Conservation (phyloP, 208 protist species). For the Leishmania aethiopica region DNA sequence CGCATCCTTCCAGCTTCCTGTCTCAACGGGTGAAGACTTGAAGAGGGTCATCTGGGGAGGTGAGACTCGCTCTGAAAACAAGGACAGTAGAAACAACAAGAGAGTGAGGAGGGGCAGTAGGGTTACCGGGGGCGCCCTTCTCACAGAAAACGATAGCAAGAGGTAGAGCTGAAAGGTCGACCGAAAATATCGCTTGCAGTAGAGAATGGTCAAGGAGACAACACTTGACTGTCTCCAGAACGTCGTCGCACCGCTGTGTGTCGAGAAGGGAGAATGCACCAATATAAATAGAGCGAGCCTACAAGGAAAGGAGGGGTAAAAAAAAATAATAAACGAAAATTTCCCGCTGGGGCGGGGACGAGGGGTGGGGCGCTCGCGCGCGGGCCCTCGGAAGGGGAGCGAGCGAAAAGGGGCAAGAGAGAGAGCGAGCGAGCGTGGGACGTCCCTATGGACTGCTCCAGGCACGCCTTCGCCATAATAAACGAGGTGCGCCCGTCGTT, state of each 20-base stretch:
- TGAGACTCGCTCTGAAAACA: background rate
- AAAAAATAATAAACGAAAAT: too few species aligned
- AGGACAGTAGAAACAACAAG: background rate
- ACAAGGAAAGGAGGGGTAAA: too few species aligned
- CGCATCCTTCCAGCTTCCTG: background rate
- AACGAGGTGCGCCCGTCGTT: background rate
- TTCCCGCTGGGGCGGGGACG: too few species aligned
- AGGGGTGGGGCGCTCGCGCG: too few species aligned
- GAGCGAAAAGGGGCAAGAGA: background rate
- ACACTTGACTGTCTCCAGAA: background rate
- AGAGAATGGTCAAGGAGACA: background rate
- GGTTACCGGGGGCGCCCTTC: background rate
- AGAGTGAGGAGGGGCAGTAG: background rate
- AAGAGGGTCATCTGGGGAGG: background rate
- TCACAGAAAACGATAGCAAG: too few species aligned
- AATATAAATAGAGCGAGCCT: too few species aligned
- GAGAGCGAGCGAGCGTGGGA: background rate
- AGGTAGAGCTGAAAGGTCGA: background rate
- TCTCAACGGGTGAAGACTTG: background rate
- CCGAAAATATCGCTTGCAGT: too few species aligned
- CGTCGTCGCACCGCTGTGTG: too few species aligned
- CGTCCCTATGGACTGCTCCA: background rate
- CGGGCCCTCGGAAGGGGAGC: background rate
- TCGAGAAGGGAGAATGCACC: too few species aligned
- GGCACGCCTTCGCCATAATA: background rate